A percentile compares a stretch with the other conserved stretches of the same genome.
phyloP scores from a whole-genome alignment of 2,329 filamentous ascomycete genomes.

The Aspergillus ochraceus region DNA sequence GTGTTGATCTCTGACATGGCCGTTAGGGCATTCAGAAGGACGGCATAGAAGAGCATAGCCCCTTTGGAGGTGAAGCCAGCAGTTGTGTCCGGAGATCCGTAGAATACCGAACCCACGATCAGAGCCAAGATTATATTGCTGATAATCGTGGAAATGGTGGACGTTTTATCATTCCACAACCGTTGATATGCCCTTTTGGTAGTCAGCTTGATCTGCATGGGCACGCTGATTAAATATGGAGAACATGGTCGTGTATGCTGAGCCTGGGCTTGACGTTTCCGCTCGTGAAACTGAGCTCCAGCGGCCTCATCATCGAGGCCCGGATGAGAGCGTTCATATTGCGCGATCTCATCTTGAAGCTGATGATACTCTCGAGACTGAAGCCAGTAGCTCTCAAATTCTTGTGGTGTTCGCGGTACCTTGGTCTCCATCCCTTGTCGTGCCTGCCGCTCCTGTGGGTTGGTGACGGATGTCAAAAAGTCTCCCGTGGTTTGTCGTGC shows the following conservation, averaged over 20 bases:
- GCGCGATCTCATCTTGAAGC: slow-evolving; percentile 41
- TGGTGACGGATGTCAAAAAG: slow-evolving; percentile 68
- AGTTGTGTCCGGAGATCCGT: slow-evolving; percentile 65
- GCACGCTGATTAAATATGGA: slow-evolving; percentile 76
- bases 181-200: slow-evolving; percentile 76
- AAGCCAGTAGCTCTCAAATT: slow-evolving; percentile 62
- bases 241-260: slow-evolving; percentile 60
- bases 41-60: slow-evolving; percentile 79
- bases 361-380: slow-evolving; percentile 48
- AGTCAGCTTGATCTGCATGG: slow-evolving; percentile 71
- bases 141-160: slow-evolving; percentile 63
- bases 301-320: background rate
- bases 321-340: slow-evolving; percentile 28
- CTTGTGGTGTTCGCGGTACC: slow-evolving; percentile 66
- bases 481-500: slow-evolving; percentile 66
- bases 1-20: slow-evolving; percentile 44
- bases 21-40: slow-evolving; percentile 80
- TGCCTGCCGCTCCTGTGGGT: slow-evolving; percentile 57
- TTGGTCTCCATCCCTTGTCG: slow-evolving; percentile 59
- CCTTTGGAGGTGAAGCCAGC: slow-evolving; percentile 73
- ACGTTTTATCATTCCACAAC: slow-evolving; percentile 69
- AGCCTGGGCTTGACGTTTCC: slow-evolving; percentile 38
- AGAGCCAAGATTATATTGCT: slow-evolving; percentile 73
- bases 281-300: slow-evolving; percentile 34
- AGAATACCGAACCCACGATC: slow-evolving; percentile 78